A percentile compares a stretch with the other conserved stretches of the same genome.
Conservation (phyloP, 306 rosid genomes). For the Cicer judaicum region DNA sequence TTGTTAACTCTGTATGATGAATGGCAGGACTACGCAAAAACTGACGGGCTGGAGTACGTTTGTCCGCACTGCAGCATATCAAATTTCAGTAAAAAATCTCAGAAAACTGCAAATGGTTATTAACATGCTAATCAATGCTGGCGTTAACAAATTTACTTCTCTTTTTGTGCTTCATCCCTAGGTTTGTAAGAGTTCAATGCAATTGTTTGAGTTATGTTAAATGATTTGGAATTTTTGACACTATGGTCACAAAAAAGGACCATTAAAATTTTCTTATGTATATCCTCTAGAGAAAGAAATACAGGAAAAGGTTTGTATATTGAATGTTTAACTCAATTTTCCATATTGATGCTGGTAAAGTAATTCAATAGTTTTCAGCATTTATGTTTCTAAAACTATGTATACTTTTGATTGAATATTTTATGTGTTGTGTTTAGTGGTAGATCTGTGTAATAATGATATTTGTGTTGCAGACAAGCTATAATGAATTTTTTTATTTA, state of each 20-base stretch:
- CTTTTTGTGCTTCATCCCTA: conserved; percentile 25
- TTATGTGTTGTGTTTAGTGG: too few relatives aligned
- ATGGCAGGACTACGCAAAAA: conserved; percentile 94
- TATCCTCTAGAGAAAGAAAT: conserved; percentile 7
- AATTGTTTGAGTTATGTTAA: conserved; percentile 27
- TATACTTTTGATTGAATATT: neutral
- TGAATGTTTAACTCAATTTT: conserved; percentile 28
- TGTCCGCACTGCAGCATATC: conserved; percentile 92
- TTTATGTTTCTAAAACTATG: neutral
- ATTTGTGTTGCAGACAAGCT: too few relatives aligned
- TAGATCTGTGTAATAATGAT: too few relatives aligned
- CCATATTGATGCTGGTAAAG: conserved; percentile 9
- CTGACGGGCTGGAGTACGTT: conserved; percentile 92
- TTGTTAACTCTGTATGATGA: neutral
- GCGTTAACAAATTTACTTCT: conserved; percentile 36
- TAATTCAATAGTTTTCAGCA: neutral
- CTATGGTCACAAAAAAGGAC: conserved; percentile 33
- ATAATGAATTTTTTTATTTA: too few relatives aligned
- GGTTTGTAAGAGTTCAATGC: conserved; percentile 43
- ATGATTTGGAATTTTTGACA: conserved; percentile 29
- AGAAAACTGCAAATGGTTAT: conserved; percentile 71
- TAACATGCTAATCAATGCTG: conserved; percentile 32
- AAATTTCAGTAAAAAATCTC: conserved; percentile 84
- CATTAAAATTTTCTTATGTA: conserved; percentile 17
- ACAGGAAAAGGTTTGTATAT: conserved; percentile 24